Percentiles rank a stretch among this genome's conserved stretches.
phyloP scores from a whole-genome alignment of 495 filamentous ascomycete genomes.

The Geoglossum glabrum region DNA sequence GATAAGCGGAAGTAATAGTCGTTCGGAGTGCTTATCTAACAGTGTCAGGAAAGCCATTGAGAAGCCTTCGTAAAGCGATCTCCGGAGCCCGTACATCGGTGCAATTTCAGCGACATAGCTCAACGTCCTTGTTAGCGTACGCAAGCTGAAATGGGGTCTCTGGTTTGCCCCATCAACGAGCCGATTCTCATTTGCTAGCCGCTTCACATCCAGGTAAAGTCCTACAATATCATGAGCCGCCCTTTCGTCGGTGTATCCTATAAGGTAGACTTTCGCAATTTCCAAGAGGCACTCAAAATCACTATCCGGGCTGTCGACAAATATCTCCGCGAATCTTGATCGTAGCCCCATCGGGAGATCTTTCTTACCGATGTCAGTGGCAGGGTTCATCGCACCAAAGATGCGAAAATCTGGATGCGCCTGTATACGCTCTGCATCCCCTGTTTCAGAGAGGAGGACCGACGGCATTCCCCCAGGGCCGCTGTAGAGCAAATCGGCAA shows the following conservation, averaged over 20 bases:
- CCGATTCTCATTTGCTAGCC: constrained; percentile 54
- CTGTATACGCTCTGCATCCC: constrained; percentile 67
- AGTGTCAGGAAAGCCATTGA: constrained; percentile 95
- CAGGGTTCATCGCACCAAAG: constrained; percentile 98
- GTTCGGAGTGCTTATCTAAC: constrained; percentile 57
- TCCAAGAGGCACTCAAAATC: constrained; percentile 64
- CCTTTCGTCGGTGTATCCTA: constrained; percentile 37
- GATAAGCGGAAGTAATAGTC: constrained; percentile 56
- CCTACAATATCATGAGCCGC: constrained; percentile 56
- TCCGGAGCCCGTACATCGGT: constrained; percentile 66
- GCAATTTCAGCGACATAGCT: constrained; percentile 70
- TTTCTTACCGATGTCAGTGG: constrained; percentile 88
- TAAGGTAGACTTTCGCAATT: constrained; percentile 73
- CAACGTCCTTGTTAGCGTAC: constrained; percentile 79
- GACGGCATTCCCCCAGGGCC: constrained; percentile 47
- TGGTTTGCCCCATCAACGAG: constrained; percentile 88
- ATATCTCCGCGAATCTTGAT: constrained; percentile 84
- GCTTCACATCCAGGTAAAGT: constrained; percentile 73
- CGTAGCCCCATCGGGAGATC: constrained; percentile 71
- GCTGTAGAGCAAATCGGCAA: constrained; percentile 63
- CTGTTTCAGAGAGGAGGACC: constrained; percentile 76
- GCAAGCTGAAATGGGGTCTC: constrained; percentile 84
- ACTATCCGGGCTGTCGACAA: constrained; percentile 70
- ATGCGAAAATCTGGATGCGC: constrained; percentile 89
- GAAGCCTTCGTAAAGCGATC: constrained; percentile 85